phyloP scores from a whole-genome alignment of 192 early-diverging fungal genomes.

The Backusella liffmaniae region DNA sequence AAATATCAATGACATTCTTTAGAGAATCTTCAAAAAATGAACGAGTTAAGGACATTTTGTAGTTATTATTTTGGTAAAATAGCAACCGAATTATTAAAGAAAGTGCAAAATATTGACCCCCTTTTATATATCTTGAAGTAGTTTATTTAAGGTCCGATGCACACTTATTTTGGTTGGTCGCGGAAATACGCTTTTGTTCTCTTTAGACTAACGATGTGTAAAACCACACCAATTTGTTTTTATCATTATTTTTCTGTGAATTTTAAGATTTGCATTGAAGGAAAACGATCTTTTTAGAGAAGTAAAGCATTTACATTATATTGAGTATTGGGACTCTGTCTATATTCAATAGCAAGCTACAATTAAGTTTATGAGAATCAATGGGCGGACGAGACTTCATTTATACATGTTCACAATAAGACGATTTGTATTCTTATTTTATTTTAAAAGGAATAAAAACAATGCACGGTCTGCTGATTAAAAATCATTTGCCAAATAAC shows the following conservation, averaged over 20 bases:
- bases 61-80: not conserved
- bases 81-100: not conserved
- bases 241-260: not conserved
- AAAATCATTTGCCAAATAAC: not conserved
- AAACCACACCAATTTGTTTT: not conserved
- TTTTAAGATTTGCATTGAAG: not conserved
- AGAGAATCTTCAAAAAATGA: not conserved
- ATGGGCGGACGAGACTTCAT: too few relatives aligned
- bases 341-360: not conserved
- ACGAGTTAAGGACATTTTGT: not conserved
- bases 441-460: not conserved
- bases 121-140: not conserved
- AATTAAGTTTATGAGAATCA: not conserved
- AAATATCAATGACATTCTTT: not conserved
- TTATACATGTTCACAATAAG: too few relatives aligned
- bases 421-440: not conserved
- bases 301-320: too few relatives aligned
- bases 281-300: too few relatives aligned
- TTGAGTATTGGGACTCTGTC: too few relatives aligned
- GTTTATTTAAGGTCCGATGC: not conserved
- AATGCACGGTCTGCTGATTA: not conserved
- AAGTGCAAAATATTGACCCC: not conserved
- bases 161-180: not conserved
- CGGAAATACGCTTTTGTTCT: not conserved
- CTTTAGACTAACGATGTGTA: not conserved